Percentiles rank a stretch among this genome's conserved stretches.
Conservation (phyloP, 306 rosid genomes). For the Lagenaria siceraria region DNA sequence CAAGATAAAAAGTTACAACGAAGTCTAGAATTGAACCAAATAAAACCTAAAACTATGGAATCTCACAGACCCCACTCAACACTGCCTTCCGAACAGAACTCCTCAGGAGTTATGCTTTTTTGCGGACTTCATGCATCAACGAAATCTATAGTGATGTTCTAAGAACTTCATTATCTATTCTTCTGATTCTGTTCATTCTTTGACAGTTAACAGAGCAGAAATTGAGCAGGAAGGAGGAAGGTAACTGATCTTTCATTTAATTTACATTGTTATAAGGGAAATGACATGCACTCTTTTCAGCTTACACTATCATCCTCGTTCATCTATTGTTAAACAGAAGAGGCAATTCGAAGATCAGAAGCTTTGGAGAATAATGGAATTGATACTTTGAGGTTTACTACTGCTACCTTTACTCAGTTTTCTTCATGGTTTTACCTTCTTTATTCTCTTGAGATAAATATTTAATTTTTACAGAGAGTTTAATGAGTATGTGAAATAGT, state of each 20-base stretch:
- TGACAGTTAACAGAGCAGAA: slow-evolving; percentile 61
- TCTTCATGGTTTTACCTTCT: not conserved
- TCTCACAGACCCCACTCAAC: not conserved
- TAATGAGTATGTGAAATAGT: not conserved
- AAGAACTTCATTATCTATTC: not conserved
- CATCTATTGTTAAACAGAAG: slow-evolving; percentile 45
- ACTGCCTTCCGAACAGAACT: not conserved
- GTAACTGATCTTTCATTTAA: slow-evolving; percentile 17
- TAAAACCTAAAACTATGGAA: not conserved
- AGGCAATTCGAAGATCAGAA: slow-evolving; percentile 61
- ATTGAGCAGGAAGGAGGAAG: slow-evolving; percentile 68
- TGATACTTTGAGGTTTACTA: slow-evolving; percentile 44
- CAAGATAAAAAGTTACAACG: not conserved
- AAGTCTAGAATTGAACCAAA: not conserved
- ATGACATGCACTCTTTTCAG: not conserved
- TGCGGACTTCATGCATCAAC: not conserved
- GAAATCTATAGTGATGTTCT: not conserved
- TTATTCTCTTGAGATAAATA: not conserved
- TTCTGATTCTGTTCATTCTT: not conserved
- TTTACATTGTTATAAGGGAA: not conserved
- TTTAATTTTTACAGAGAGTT: not conserved
- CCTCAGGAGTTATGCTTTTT: not conserved
- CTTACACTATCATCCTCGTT: slow-evolving; percentile 9
- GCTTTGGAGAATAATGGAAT: slow-evolving; percentile 50
- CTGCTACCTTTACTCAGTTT: not conserved